Evolutionary conservation across 75 land plant species (phyloP), one percentile per base, ranked within the genome.

Genomic region (Azolla pinnata): DNA sequence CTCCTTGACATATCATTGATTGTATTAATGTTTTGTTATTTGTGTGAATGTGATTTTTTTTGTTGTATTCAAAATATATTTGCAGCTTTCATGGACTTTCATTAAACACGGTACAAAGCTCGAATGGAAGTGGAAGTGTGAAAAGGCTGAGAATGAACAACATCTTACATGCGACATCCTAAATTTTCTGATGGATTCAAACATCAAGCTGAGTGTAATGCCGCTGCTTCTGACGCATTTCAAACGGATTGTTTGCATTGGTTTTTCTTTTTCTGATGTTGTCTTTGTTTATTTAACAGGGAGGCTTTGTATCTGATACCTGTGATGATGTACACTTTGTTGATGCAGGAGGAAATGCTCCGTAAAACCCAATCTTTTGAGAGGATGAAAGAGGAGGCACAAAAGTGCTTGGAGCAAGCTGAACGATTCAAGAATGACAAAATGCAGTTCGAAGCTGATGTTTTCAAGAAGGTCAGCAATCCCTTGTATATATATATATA

Each of bases 111-210:
- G 89, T 9, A 68, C 67, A 1, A 85, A 73, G 71, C 64, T 85
- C 29, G 85, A 85, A 62, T 79, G 89, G 79, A 65, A 85, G 20
- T 85, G 89, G 89, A 82, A 71, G 50, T 82, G 79, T 58, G 71
- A 71, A 33, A 81, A 79, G 44, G 59, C 93, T 27, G 53, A 65
- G 29, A 54, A 84, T 63, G 60, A 33, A 23, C 72, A 72, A 76
- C 57, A 66, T 34, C 61, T 74, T 44, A 81, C 79, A 0, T 72
- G 60, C 29, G 78, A 63, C 10, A 71, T 88, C 27, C 62, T 88
- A 68, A 83, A 84, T 44, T 88, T 84, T 64, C 75, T 88, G 18
- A 73, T 88, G 82, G 85, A 84, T 76, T 77, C 80, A 57, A 88
- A 84, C 62, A 71, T 75, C 40, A 57, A 67, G 55, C 68, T 88